Evolutionary conservation across 352 stramenopile genomes (phyloP), one percentile per base, ranked within the genome.

Genomic region (Phytophthora melonis): DNA sequence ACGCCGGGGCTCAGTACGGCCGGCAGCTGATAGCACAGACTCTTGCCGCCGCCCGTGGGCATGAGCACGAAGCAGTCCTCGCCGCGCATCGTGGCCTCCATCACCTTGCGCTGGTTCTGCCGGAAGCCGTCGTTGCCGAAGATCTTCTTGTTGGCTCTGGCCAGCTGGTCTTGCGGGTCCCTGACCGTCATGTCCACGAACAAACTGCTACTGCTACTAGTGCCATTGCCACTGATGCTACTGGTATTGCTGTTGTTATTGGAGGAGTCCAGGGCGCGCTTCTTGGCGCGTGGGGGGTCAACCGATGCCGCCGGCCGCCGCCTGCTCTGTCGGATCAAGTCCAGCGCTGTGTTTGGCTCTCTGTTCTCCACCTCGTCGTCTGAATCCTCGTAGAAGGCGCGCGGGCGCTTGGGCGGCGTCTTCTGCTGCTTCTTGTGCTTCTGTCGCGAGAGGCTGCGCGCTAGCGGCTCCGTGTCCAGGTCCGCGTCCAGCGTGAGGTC

Each of bases 11-110:
- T 84, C 1, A 94, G 73, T 25, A 94, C 80, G 0, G 87, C 87
- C 14, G 87, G 87, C 1, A 93, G 72, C 77, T 99, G 92, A 70
- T 98, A 98, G 63, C 90, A 98, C 13, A 99, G 77, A 69, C 88
- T 95, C 75, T 97, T 97, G 68, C 91, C 91, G n/a, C 90, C 91
- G 54, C 91, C 92, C 21, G 96, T 99, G 55, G 93, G 91, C 96
- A 99, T 99, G 41, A 99, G 83, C 63, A 98, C 91, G 77, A 99
- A 98, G 50, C 82, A 93, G 83, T 99, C 94, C 50, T 97, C 70
- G 23, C 88, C 87, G 34, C 76, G 79, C 68, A 99, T 90, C 30
- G 95, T 99, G 18, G 86, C 81, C 68, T 98, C 88, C 25, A 99
- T 97, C 49, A 98, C 95, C 52, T 92, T 72, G 11, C 91, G 74